Base-by-base conservation (phyloP, 352 stramenopile genomes). In the Vaucheria bursata region DNA sequence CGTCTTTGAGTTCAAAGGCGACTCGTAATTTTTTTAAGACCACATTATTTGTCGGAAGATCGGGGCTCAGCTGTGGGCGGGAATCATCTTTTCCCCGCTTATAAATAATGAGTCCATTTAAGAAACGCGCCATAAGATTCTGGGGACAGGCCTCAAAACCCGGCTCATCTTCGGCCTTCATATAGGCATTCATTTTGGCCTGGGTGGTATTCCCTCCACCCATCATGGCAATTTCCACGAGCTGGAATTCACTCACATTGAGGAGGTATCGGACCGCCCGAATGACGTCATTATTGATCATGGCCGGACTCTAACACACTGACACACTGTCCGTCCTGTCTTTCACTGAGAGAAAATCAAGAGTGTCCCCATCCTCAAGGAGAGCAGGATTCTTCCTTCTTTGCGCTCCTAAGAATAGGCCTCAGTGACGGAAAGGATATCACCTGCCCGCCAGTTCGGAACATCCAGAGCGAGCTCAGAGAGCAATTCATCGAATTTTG, bases 1-100 rank as follows among this genome's bases (percentile, higher is more conserved):
- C 45, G 45, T 59, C 45, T 59, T 59, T 59, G 12, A 59, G 45
- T 59, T 59, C 12, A 59, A 59, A 59, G 25, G 45, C 45, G 12
- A 59, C 45, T 18, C 45, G 45, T 25, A 59, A 59, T 59, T 59
- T 59, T 59, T 59, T 59, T 59, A 59, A 59, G 45, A 59, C 45
- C 12, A 59, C 45, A 25, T 59, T 59, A 59, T 59, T 59, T 18
- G 45, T 59, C 18, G 45, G 45, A 59, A 59, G 45, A 25, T 59
- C 45, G 25, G 45, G 45, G 25, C 12, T 18, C 18, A 25, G 45
- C n/a, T n/a, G n/a, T n/a, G n/a, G n/a, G n/a, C n/a, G n/a, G n/a
- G n/a, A n/a, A n/a, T n/a, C n/a, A n/a, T n/a, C n/a, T n/a, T n/a
- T n/a, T 18, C 45, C 45, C 45, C 45, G 45, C 25, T 59, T 59